Evolutionary conservation across 345 rosid genomes (phyloP), one percentile per base, ranked within the genome.

Genomic region (Populus tremula): DNA sequence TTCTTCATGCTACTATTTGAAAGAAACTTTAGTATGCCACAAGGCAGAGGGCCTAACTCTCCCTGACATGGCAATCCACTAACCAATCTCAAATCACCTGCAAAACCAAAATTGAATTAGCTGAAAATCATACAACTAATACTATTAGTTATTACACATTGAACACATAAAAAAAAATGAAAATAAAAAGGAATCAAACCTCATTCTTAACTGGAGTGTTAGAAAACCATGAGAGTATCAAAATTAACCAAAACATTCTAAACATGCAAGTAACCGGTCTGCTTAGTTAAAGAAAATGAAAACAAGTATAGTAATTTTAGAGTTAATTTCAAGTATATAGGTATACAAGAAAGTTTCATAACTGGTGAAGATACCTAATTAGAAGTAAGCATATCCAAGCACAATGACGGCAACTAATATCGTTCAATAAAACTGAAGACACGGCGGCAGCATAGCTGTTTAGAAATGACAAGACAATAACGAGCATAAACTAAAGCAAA

Each of bases 1-100:
- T 86, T 80, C 82, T 84, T 89, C 99, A 91, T 93, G 81, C 61
- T 73, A 87, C 85, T 74, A 78, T 49, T 35, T 79, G 84, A 80
- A 79, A 69, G 78, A 79, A 74, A 67, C 68, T 71, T 73, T 21
- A 62, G 64, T 38, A 62, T 47, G 74, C 71, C 75, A 74, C 41
- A 56, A 67, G 63, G 78, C 54, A 31, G 71, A 80, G 49, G 71
- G 31, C 5, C 72, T 33, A 62, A 47, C 61, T 78, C 72, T 83
- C 83, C 68, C 53, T 75, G 75, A 70, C 85, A 92, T 78, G 54
- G 68, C 73, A 76, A 80, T 50, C 74, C 63, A 70, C 50, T 8
- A 16, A 49, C 69, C 43, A 49, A 76, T 38, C 21, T 71, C 77
- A 27, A n/a, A 67, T 76, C 59, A 75, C 72, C 50, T 67, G 62